Conservation (phyloP, 2,329 filamentous ascomycete species). For the Dryadomyces sulphureus region DNA sequence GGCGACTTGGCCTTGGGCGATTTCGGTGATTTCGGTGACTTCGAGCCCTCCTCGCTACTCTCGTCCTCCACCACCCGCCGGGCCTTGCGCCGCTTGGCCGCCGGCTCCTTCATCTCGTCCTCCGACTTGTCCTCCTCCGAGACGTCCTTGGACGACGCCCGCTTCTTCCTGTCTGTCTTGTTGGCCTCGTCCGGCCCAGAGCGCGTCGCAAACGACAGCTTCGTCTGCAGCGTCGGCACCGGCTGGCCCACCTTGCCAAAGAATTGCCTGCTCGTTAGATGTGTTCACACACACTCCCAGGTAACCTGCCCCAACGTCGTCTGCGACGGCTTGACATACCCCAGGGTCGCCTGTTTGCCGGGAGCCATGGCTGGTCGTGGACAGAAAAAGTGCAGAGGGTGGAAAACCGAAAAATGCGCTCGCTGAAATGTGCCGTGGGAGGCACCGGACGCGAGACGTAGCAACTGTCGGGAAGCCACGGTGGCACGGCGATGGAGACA, state of each 20-base stretch:
- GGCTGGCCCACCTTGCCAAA: slow-evolving; percentile 50
- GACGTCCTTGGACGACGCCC: slow-evolving; percentile 3
- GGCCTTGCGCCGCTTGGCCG: slow-evolving; percentile 40
- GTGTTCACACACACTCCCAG: neutral
- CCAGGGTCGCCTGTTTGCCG: slow-evolving; percentile 66
- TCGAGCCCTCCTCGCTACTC: neutral
- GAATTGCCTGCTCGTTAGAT: slow-evolving; percentile 55
- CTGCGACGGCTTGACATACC: slow-evolving; percentile 70
- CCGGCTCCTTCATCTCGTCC: slow-evolving; percentile 42
- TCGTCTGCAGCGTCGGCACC: slow-evolving; percentile 56
- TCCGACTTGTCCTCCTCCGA: slow-evolving; percentile 17
- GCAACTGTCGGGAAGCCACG: slow-evolving; percentile 7
- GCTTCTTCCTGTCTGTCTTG: slow-evolving; percentile 16
- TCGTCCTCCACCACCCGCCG: slow-evolving; percentile 20
- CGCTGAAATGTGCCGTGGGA: neutral
- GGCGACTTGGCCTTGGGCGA: neutral
- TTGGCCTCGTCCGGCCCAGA: slow-evolving; percentile 13
- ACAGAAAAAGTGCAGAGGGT: neutral
- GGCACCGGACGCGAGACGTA: slow-evolving; percentile 4
- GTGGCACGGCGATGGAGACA: neutral
- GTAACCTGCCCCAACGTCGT: slow-evolving; percentile 54
- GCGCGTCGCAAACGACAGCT: slow-evolving; percentile 54
- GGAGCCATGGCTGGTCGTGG: slow-evolving; percentile 21
- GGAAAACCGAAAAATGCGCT: neutral
- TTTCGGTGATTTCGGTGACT: neutral